phyloP scores from a whole-genome alignment of 192 early-diverging fungal genomes.

The Geranomyces variabilis region DNA sequence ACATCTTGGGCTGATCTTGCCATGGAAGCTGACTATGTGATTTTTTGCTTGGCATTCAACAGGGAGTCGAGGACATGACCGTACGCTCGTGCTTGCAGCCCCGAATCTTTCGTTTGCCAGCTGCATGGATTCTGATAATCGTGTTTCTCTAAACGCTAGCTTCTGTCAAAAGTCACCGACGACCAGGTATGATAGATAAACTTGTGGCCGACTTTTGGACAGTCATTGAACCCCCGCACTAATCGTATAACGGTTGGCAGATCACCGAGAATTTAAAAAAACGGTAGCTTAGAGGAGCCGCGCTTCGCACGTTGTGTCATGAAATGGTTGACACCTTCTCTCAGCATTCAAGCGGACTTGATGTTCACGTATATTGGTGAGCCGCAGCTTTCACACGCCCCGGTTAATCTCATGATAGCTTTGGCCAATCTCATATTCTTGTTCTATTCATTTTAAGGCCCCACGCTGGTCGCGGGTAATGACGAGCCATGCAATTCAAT shows the following conservation, averaged over 20 bases:
- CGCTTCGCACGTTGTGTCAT: no score
- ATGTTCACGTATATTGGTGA: conserved; percentile 88
- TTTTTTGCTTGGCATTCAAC: not conserved
- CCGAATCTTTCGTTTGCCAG: no score
- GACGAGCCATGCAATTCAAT: no score
- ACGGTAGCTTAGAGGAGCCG: conserved; percentile 56
- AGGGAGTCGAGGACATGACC: conserved; percentile 65
- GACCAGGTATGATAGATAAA: conserved; percentile 54
- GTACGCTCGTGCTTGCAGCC: not conserved
- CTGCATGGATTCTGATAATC: conserved; percentile 78
- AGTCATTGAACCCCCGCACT: not conserved
- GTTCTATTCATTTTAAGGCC: conserved; percentile 46
- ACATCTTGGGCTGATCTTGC: not conserved
- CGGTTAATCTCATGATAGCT: no score
- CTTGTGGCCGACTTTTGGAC: not conserved
- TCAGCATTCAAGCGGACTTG: conserved; percentile 57
- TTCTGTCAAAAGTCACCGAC: conserved; percentile 88
- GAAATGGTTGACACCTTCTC: not conserved
- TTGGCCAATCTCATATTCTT: not conserved
- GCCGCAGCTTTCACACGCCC: no score
- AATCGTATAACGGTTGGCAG: conserved; percentile 6
- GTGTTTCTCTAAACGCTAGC: conserved; percentile 10
- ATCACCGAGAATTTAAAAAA: conserved; percentile 94
- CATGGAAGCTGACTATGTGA: not conserved
- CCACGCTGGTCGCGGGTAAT: conserved; percentile 60